phyloP scores from a whole-genome alignment of 352 stramenopile genomes.

The Phytophthora litchii region DNA sequence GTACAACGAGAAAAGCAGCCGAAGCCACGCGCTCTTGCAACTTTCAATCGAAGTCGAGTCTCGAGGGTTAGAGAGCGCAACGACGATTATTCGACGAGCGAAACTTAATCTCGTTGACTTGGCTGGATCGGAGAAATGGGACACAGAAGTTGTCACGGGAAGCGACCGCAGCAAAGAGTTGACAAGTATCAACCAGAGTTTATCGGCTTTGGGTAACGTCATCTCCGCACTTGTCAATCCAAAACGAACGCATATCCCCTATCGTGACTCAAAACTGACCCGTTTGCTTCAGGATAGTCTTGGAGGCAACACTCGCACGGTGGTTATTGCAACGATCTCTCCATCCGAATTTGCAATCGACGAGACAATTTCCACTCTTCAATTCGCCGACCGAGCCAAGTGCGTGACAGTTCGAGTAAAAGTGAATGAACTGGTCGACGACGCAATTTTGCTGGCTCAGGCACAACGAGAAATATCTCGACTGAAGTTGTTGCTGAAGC shows the following conservation, averaged over 20 bases:
- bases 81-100: conserved; percentile 75
- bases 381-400: conserved; percentile 89
- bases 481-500: conserved; percentile 65
- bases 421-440: conserved; percentile 84
- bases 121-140: conserved; percentile 93
- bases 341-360: conserved; percentile 78
- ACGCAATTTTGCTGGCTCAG: conserved; percentile 75
- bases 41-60: conserved; percentile 84
- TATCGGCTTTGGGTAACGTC: conserved; percentile 91
- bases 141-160: conserved; percentile 67
- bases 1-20: conserved; percentile 88
- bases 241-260: conserved; percentile 91
- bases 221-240: conserved; percentile 84
- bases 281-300: conserved; percentile 89
- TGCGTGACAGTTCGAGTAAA: conserved; percentile 74
- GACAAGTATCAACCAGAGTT: conserved; percentile 92
- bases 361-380: conserved; percentile 91
- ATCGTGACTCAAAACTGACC: conserved; percentile 97
- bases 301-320: conserved; percentile 89
- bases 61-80: conserved; percentile 61
- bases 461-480: conserved; percentile 74
- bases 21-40: conserved; percentile 88
- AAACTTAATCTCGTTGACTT: conserved; percentile 94
- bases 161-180: conserved; percentile 83
- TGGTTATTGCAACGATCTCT: conserved; percentile 90